Base-by-base conservation (phyloP, 73 alveolate genomes). In the Symbiodinium natans region DNA sequence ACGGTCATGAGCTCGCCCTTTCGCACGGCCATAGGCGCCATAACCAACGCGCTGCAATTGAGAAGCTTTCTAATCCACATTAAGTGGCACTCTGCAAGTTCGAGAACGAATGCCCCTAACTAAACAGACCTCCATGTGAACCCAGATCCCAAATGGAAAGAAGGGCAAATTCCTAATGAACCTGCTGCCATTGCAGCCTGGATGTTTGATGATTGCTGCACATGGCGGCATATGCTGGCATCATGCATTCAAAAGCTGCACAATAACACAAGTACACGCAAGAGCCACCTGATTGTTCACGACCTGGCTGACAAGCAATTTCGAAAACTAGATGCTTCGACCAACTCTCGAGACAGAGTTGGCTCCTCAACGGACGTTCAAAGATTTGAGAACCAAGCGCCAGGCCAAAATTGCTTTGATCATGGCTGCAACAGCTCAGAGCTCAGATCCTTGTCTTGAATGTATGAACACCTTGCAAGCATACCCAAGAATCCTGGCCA, bases 391-490 rank as follows among this genome's bases (percentile, higher is more conserved):
- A 52, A 52, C 71, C 71, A 29, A 52, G 71, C n/a, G n/a, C 71
- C n/a, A 15, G n/a, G 23, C 80, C 80, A 63, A 63, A 29, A 63
- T 63, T 1, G 80, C 31, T 29, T 63, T 63, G 29, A 63, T 63
- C 80, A 63, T 63, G 80, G 80, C 80, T 46, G 59, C 59, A 46
- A 46, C n/a, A n/a, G n/a, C n/a, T n/a, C n/a, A n/a, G n/a, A n/a
- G n/a, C n/a, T n/a, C n/a, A n/a, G n/a, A n/a, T n/a, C n/a, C n/a
- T n/a, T n/a, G n/a, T n/a, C n/a, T n/a, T n/a, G n/a, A n/a, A n/a
- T n/a, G n/a, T n/a, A n/a, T n/a, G n/a, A n/a, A n/a, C n/a, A n/a
- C n/a, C n/a, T n/a, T n/a, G n/a, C n/a, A n/a, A n/a, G n/a, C n/a
- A n/a, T n/a, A n/a, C n/a, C n/a, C n/a, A n/a, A n/a, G n/a, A n/a